These are phyloP conservation scores for Euphorbia lathyris DNA, from an alignment of 345 rosid species.

Conservation along the genomic window DNA sequence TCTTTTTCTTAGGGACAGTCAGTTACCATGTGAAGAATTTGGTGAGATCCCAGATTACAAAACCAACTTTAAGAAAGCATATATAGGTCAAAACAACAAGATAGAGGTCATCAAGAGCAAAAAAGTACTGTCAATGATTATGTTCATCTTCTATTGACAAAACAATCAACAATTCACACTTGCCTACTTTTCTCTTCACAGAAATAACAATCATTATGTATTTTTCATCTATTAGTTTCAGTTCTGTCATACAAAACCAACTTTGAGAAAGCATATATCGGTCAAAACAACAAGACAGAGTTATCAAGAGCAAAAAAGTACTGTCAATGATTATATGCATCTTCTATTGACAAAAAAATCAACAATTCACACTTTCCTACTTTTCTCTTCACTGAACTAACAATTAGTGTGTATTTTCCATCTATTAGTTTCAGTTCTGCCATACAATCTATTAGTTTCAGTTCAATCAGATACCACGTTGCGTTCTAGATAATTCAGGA, in stretches of 20 bases:
- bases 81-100: conserved; percentile 21
- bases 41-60: neutral
- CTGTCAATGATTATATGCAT: neutral
- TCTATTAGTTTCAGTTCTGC: conserved; percentile 18
- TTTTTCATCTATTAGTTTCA: conserved; percentile 6
- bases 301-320: conserved; percentile 12
- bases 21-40: conserved; percentile 8
- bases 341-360: neutral
- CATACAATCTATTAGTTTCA: no score
- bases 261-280: conserved; percentile 17
- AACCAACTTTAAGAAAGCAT: conserved; percentile 12
- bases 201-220: neutral
- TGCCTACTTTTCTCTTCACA: neutral
- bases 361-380: neutral
- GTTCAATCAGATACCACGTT: no score
- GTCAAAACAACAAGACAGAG: conserved; percentile 16
- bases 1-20: neutral
- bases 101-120: conserved; percentile 10
- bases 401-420: neutral
- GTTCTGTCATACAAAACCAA: conserved; percentile 16
- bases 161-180: neutral
- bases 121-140: conserved; percentile 3
- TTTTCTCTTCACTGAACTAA: neutral
- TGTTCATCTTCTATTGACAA: no score
- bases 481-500: no score